Evolutionary conservation across 164 flowering plant genomes (phyloP), one percentile per base, ranked within the genome.

Genomic region (Magnolia kwangsiensis): DNA sequence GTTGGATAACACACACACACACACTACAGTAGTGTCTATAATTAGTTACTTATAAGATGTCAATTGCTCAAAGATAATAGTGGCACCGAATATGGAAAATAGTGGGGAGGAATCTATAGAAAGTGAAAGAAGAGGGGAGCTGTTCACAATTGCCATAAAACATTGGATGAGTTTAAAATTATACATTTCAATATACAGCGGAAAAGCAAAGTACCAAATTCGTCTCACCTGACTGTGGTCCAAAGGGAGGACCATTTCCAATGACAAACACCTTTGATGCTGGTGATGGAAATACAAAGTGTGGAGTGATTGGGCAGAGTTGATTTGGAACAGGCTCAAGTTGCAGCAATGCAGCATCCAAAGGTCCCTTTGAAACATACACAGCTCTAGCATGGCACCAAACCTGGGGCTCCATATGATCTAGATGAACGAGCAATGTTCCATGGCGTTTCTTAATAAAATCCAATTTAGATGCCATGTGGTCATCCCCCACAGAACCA

Each of bases 231-330:
- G 88, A 86, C 72, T 87, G 88, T n/a, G 99, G 99, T 78, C 97
- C 99, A 82, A 96, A 88, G 63, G 92, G 85, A 77, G 94, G 85
- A 78, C 97, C 98, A 81, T 96, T 97, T 51, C 99, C 99, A 84
- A 92, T 85, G 66, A 94, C 92, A 84, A 83, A 84, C 63, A 85
- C 92, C 78, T 85, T 87, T 49, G 97, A 88, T 78, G 97, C 99
- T 55, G 86, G 79, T 29, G 84, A 78, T 51, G 98, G 98, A 69
- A 84, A 82, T 1, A 50, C 66, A 65, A 85, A 83, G 66, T 94
- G 88, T 72, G 86, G 79, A 58, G 63, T 49, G 37, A 94, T 87
- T 45, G 98, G 93, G 50, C 72, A 75, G 67, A 94, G 86, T 72
- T 86, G 76, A 83, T 83, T 83, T 31, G 99, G 95, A 75, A 88